Base-by-base conservation (phyloP, 1,139 yeast species). In the Sugiyamaella pinicola region DNA sequence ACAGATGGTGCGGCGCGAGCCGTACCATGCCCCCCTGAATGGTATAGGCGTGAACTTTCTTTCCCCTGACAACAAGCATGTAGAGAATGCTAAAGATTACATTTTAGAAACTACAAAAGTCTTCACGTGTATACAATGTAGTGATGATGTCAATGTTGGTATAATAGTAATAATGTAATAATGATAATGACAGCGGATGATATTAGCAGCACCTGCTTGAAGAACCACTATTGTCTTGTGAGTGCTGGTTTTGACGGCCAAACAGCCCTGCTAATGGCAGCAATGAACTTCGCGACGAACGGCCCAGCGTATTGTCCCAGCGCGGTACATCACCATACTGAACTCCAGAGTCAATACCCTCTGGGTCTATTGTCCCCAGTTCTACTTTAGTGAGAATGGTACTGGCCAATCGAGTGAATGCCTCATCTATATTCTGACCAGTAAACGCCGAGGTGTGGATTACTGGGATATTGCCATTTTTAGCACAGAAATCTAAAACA, bases 371-470 rank as follows among this genome's bases (percentile, higher is more conserved):
- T 8, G 61, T 66, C 2, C 79, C 80, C 41, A 74, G 65, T 57
- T 75, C 79, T 15, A 76, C 67, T 56, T 75, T 75, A 4, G 78
- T 69, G 24, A 76, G 61, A 10, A 76, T 71, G 63, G 71, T 72
- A 17, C 66, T 65, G 0, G 76, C 69, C 19, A 76, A 53, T 29
- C 66, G 73, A 55, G 77, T 79, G 61, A 84, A 84, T 9, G 83
- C 79, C 56, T 80, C 83, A 57, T 79, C 81, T 13, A 84, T 82
- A 18, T 84, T 83, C 56, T 77, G 79, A 10, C 86, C 86, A 0
- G 83, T 75, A 48, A 80, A 69, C 1, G 88, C 84, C 19, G 85
- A 74, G 5, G 74, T 64, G 28, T 65, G 60, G 10, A 75, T 58
- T 39, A 72, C 65, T 34, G 75, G 73, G 17, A 75, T 63, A 34